A percentile compares a stretch with the other conserved stretches of the same genome.
Evolutionary conservation across 495 filamentous ascomycete genomes (phyloP).

Genomic region (Aspergillus kassunensis): DNA sequence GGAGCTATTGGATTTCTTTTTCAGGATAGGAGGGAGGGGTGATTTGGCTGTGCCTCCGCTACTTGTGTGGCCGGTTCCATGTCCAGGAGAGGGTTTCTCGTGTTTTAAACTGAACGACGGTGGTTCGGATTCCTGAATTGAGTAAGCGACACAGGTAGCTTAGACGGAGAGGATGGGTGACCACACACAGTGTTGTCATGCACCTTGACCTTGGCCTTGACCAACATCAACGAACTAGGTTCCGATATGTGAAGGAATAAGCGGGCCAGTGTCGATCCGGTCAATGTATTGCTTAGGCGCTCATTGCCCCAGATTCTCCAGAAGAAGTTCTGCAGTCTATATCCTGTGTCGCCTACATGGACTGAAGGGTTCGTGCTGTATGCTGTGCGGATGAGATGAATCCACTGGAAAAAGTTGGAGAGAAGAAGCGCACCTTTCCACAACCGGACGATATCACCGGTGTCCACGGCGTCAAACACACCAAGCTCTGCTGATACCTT

Average conservation of each 20-base stretch:
- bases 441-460: slow-evolving; percentile 36
- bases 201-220: slow-evolving; percentile 5
- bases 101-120: slow-evolving; percentile 1
- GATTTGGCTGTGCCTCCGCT: slow-evolving; percentile 2
- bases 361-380: slow-evolving; percentile 38
- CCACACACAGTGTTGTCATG: background rate
- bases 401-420: background rate
- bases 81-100: background rate
- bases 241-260: slow-evolving; percentile 44
- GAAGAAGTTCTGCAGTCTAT: slow-evolving; percentile 50
- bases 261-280: slow-evolving; percentile 31
- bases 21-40: slow-evolving; percentile 37
- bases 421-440: slow-evolving; percentile 44
- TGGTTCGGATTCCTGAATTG: slow-evolving; percentile 5
- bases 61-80: slow-evolving; percentile 3
- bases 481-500: slow-evolving; percentile 27
- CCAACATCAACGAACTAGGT: slow-evolving; percentile 4
- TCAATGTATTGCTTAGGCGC: slow-evolving; percentile 23
- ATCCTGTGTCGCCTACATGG: slow-evolving; percentile 36
- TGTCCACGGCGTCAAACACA: slow-evolving; percentile 25
- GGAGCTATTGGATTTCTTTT: slow-evolving; percentile 32
- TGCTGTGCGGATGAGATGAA: slow-evolving; percentile 27
- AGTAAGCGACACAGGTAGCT: background rate
- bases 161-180: background rate
- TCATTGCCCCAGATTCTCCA: slow-evolving; percentile 49